Conservation (phyloP, 345 rosid species). For the Gossypium longicalyx region DNA sequence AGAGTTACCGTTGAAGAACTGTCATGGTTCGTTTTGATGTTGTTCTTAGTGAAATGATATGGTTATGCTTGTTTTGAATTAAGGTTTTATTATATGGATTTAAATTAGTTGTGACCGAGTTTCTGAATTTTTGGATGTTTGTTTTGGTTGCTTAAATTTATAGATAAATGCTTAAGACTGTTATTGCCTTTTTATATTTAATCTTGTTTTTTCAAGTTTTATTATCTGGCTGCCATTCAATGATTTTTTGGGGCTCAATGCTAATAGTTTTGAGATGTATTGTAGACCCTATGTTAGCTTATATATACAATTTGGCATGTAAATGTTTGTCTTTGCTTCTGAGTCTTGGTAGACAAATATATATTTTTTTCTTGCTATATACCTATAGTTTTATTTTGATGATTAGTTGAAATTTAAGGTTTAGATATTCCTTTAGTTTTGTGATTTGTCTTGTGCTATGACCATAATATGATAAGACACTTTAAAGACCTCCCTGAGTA, state of each 20-base stretch:
- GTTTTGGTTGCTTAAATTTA: not conserved
- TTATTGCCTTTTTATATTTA: not conserved
- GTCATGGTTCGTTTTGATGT: not conserved
- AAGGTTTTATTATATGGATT: not conserved
- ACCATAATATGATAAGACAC: too few relatives aligned
- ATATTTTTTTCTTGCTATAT: too few relatives aligned
- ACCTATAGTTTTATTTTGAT: too few relatives aligned
- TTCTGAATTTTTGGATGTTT: not conserved
- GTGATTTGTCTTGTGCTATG: too few relatives aligned
- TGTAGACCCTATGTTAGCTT: not conserved
- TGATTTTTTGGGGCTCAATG: not conserved
- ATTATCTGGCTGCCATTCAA: not conserved
- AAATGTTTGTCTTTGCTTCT: too few relatives aligned
- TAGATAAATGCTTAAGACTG: not conserved
- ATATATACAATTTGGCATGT: too few relatives aligned
- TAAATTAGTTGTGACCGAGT: not conserved
- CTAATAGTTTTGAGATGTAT: not conserved
- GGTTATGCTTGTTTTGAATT: not conserved
- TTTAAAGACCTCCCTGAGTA: too few relatives aligned
- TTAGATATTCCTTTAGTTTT: too few relatives aligned
- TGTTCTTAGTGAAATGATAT: not conserved
- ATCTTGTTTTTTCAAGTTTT: not conserved
- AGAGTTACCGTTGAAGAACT: constrained; percentile 73
- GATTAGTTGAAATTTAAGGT: too few relatives aligned
- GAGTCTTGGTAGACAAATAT: too few relatives aligned